Evolutionary conservation across 2,329 filamentous ascomycete genomes (phyloP), one percentile per base, ranked within the genome.

Genomic region (Fusarium devonianum): DNA sequence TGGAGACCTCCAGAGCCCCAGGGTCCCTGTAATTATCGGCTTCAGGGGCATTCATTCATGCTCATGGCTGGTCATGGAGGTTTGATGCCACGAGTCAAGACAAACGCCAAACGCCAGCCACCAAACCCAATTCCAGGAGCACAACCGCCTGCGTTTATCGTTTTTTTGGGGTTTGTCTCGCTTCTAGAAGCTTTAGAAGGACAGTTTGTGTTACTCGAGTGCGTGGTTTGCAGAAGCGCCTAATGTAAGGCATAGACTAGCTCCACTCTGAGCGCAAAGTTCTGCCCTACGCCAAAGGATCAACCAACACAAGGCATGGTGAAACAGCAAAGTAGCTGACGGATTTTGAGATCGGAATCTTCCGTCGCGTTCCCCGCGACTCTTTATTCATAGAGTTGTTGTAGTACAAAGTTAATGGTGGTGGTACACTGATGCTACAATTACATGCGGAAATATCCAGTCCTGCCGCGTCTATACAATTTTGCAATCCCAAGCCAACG

Each of bases 401-500:
- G 30, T 56, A 56, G n/a, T n/a, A n/a, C n/a, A 52, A 56, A 13
- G 45, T 17, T 16, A n/a, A 18, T 7, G 23, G 11, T 60, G 51
- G 41, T 56, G 47, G 19, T 56, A 56, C 47, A 56, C 38, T 48
- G 34, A 8, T 48, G 48, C 46, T 53, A 56, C 49, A 39, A 22
- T 58, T 58, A 53, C 56, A 60, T 43, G 33, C 36, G 19, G 36
- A 38, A 26, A 29, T 38, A n/a, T 34, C 44, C 37, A 35, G 22
- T 26, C 26, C 28, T 21, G 17, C 32, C 16, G 8, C 21, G 13
- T 50, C 50, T 41, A 51, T 43, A n/a, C 40, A 26, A 34, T 43
- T 35, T 26, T 16, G n/a, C 37, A 44, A 13, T 37, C 30, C 43
- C 39, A 45, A 46, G 29, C 39, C 50, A 56, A 56, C 53, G 53